Conservation (phyloP, 305 asterid genomes). For the Withania somnifera region DNA sequence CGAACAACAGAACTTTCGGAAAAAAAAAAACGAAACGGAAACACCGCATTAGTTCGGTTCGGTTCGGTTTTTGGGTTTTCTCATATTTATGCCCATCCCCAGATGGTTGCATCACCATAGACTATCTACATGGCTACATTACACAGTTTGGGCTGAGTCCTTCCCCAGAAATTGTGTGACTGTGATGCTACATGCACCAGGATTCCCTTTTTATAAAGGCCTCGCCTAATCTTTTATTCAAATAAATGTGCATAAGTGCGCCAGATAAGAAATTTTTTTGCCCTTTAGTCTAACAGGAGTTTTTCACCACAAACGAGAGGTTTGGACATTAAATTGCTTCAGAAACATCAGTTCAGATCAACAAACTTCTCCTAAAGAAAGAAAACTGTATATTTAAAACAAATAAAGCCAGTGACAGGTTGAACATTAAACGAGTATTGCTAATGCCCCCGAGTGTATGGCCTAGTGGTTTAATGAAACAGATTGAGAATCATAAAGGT, state of each 20-base stretch:
- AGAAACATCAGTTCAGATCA: background rate
- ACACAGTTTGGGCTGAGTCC: background rate
- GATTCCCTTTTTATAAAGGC: background rate
- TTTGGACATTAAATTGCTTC: background rate
- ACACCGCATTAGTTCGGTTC: too few relatives aligned
- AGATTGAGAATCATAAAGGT: too few relatives aligned
- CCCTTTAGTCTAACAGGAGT: background rate
- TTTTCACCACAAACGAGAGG: background rate
- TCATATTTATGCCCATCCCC: too few relatives aligned
- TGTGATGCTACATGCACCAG: background rate
- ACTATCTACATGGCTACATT: too few relatives aligned
- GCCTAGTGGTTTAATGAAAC: too few relatives aligned
- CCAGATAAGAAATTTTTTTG: background rate
- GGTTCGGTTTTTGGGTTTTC: too few relatives aligned
- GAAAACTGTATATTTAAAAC: background rate
- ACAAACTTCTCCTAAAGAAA: background rate
- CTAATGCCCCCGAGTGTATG: background rate
- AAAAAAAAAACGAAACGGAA: too few relatives aligned
- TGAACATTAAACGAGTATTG: background rate
- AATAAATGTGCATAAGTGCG: background rate
- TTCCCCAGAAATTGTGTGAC: too few relatives aligned
- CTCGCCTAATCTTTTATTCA: too few relatives aligned
- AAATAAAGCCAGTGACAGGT: background rate
- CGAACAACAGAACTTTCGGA: too few relatives aligned
- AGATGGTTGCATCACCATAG: too few relatives aligned